Conservation (phyloP, 768 basidiomycete species). For the Termitomyces sp. region DNA sequence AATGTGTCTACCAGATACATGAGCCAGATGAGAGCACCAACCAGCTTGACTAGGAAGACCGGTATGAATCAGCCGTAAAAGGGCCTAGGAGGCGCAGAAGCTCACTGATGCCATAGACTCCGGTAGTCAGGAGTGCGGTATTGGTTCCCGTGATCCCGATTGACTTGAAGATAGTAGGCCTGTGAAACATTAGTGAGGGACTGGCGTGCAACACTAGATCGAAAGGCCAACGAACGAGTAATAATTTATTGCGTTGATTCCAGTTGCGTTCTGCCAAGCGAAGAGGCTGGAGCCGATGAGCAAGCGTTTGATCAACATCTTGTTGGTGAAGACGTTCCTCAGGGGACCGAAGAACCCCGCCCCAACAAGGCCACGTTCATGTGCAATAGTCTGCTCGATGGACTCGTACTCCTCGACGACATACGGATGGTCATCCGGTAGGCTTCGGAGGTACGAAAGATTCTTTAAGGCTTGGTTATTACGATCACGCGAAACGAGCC, state of each 20-base stretch:
- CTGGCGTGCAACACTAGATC: not conserved
- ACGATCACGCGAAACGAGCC: conserved; percentile 37
- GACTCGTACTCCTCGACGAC: conserved; percentile 31
- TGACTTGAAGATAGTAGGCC: conserved; percentile 45
- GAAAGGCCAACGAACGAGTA: conserved; percentile 31
- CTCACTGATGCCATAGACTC: conserved; percentile 51
- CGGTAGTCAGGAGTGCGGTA: conserved; percentile 40
- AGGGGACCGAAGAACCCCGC: conserved; percentile 34
- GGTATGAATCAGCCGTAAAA: not conserved
- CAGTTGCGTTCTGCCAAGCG: conserved; percentile 45
- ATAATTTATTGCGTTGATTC: conserved; percentile 45
- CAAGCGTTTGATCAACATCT: conserved; percentile 31
- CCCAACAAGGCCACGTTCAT: conserved; percentile 33
- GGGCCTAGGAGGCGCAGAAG: not conserved
- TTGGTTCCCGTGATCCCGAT: conserved; percentile 42
- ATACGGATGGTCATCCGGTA: conserved; percentile 28
- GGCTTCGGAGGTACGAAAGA: conserved; percentile 31
- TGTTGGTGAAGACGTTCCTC: conserved; percentile 28
- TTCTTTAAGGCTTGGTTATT: conserved; percentile 29
- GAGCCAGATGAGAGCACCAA: conserved; percentile 40
- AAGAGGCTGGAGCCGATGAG: conserved; percentile 38
- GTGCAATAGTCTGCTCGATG: conserved; percentile 31
- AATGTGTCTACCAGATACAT: conserved; percentile 40
- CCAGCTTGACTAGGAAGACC: conserved; percentile 26
- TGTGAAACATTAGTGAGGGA: conserved; percentile 11